Percentiles rank a stretch among this genome's conserved stretches.
These are phyloP conservation scores for Hygrocybe punicea DNA, from an alignment of 768 basidiomycete genomes.

Conservation along the genomic window DNA sequence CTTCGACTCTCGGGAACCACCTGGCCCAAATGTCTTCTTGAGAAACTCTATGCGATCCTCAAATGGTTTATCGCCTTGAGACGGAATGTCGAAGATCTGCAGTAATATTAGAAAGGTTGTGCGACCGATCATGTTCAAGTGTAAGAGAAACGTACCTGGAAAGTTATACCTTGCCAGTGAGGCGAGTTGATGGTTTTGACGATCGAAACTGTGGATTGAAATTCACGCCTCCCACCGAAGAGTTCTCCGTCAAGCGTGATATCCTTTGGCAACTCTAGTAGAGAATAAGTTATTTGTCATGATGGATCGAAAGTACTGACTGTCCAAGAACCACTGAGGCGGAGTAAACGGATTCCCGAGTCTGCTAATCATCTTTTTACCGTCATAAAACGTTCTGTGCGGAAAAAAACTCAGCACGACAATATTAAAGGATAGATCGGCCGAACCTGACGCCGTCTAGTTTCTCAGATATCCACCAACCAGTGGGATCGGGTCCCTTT, in stretches of 20 bases:
- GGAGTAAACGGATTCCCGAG: conserved; percentile 57
- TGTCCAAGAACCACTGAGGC: conserved; percentile 55
- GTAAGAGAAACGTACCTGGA: conserved; percentile 40
- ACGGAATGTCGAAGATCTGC: conserved; percentile 59
- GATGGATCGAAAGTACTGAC: conserved; percentile 32
- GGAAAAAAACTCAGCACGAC: background rate
- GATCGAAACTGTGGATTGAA: conserved; percentile 56
- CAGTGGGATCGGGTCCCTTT: conserved; percentile 50
- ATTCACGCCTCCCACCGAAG: conserved; percentile 54
- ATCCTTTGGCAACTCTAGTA: conserved; percentile 50
- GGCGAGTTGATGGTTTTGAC: conserved; percentile 57
- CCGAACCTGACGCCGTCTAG: conserved; percentile 60
- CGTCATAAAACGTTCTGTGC: conserved; percentile 53
- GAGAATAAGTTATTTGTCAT: background rate
- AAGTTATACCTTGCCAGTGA: conserved; percentile 53
- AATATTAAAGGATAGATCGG: background rate
- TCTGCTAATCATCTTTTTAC: conserved; percentile 50
- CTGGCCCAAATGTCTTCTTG: conserved; percentile 45
- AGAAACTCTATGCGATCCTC: conserved; percentile 49
- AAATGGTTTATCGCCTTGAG: conserved; percentile 44
- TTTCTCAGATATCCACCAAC: conserved; percentile 64
- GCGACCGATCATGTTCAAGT: background rate
- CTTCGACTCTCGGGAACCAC: conserved; percentile 41
- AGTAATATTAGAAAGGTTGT: background rate
- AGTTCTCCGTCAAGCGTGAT: conserved; percentile 59